These are phyloP conservation scores for Colletotrichum abscissum DNA, from an alignment of 2,329 filamentous ascomycete genomes.

Conservation along the genomic window DNA sequence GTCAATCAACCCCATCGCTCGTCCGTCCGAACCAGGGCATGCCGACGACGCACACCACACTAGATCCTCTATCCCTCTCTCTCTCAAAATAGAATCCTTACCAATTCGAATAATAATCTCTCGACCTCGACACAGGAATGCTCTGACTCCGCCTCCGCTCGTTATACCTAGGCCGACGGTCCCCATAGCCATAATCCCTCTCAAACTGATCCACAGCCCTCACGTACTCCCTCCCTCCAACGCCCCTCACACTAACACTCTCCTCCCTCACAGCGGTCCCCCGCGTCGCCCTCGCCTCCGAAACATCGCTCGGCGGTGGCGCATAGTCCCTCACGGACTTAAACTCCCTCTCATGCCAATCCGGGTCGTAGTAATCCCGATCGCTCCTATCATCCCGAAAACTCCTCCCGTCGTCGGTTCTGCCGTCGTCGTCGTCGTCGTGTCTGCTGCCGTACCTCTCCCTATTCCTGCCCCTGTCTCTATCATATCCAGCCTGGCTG, in stretches of 20 bases:
- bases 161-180: neutral
- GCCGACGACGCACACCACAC: too few species aligned
- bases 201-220: conserved; percentile 12
- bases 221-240: neutral
- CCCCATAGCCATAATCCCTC: conserved; percentile 15
- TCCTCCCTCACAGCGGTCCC: neutral
- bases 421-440: neutral
- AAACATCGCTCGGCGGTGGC: conserved; percentile 6
- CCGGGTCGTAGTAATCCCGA: conserved; percentile 20
- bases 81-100: neutral
- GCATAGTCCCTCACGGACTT: conserved; percentile 22
- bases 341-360: conserved; percentile 23
- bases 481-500: conserved; percentile 1
- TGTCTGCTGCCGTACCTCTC: neutral
- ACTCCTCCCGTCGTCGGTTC: neutral
- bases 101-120: conserved; percentile 12
- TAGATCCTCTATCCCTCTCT: neutral
- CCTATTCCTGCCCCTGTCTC: neutral
- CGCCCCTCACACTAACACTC: neutral
- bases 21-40: too few species aligned
- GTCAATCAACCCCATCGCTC: neutral
- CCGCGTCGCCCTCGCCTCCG: neutral
- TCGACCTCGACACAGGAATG: conserved; percentile 20
- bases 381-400: conserved; percentile 8
- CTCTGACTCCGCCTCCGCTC: conserved; percentile 27